Evolutionary conservation across 495 filamentous ascomycete species (phyloP).

Genomic region (Astrocystis sublimbata): DNA sequence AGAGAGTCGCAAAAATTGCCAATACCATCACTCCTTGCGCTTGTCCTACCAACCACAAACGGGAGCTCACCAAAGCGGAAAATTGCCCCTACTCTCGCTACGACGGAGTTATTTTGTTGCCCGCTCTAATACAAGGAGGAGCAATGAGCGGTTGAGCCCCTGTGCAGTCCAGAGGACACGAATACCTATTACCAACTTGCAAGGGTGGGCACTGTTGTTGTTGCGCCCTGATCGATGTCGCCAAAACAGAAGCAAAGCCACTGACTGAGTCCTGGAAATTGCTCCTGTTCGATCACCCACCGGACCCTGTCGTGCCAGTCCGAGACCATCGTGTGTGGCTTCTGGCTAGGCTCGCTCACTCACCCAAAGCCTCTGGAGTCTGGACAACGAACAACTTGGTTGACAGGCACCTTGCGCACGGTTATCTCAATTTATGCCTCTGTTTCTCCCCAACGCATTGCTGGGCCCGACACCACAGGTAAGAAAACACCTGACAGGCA

Average conservation of each 20-base stretch:
- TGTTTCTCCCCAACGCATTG: not conserved
- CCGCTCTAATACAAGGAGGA: slow-evolving; percentile 10
- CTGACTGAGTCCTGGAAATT: not conserved
- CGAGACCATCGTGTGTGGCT: not conserved
- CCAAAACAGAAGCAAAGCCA: not conserved
- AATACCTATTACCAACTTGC: not conserved
- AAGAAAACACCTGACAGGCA: too few relatives aligned
- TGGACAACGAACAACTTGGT: not conserved
- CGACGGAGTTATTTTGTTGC: not conserved
- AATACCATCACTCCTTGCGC: not conserved
- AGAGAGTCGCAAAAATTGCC: too few relatives aligned
- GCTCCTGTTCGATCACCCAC: not conserved
- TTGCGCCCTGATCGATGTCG: not conserved
- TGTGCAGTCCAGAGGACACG: not conserved
- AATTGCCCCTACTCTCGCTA: not conserved
- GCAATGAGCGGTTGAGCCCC: not conserved
- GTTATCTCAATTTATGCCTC: not conserved
- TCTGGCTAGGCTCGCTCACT: not conserved
- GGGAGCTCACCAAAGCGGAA: not conserved
- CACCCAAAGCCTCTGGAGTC: not conserved
- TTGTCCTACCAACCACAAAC: not conserved
- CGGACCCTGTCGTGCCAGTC: not conserved
- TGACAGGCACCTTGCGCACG: too few relatives aligned
- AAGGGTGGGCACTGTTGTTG: not conserved
- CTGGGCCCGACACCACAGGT: too few relatives aligned